These are phyloP conservation scores for Sporothrix luriei DNA, from an alignment of 2,329 filamentous ascomycete genomes.

Conservation along the genomic window DNA sequence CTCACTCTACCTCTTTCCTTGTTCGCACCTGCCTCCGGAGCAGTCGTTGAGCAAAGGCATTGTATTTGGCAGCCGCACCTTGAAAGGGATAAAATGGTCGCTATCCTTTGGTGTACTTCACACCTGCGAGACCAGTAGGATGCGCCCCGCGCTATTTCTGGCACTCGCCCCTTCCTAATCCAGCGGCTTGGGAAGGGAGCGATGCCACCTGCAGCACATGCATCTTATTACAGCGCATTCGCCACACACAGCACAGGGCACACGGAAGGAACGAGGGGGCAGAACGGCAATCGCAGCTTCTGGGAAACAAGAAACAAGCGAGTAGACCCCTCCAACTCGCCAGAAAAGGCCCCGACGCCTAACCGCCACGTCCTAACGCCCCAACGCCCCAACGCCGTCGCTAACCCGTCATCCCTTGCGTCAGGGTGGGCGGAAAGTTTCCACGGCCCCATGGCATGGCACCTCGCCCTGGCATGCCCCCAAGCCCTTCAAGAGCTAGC, in stretches of 20 bases:
- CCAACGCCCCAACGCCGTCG: neutral
- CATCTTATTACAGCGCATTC: neutral
- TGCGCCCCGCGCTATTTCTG: conserved; percentile 5
- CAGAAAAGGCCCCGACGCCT: neutral
- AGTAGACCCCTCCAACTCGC: neutral
- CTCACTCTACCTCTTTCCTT: neutral
- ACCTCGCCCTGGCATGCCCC: neutral
- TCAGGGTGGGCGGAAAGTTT: neutral
- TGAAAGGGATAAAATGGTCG: too few species aligned
- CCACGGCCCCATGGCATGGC: neutral
- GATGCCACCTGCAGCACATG: conserved; percentile 4
- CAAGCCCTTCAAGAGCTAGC: neutral
- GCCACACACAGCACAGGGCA: neutral
- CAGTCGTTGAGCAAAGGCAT: neutral
- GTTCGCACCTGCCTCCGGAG: conserved; percentile 13
- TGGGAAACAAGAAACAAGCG: neutral
- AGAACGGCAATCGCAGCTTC: neutral
- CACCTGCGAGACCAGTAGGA: neutral
- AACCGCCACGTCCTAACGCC: neutral
- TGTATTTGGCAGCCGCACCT: neutral
- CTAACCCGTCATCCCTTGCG: conserved; percentile 14
- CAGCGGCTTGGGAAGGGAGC: conserved; percentile 23
- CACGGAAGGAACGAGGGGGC: conserved; percentile 15
- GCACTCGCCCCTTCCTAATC: conserved; percentile 15
- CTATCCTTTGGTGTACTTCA: neutral